Evolutionary conservation across 2,329 filamentous ascomycete genomes (phyloP).

Genomic region (Alternaria alternata): DNA sequence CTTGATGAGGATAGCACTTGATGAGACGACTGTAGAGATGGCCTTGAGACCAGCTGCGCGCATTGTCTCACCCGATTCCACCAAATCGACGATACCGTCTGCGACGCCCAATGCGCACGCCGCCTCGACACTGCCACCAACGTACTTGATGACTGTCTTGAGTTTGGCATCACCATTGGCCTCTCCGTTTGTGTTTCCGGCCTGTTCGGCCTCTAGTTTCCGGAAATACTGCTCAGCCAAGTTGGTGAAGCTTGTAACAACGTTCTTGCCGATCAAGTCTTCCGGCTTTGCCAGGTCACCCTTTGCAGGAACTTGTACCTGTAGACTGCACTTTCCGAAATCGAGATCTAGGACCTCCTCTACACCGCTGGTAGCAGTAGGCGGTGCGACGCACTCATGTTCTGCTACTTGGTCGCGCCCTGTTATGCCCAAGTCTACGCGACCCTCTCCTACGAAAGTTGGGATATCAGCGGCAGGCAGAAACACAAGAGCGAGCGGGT

Average conservation of each 20-base stretch:
- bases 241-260: slow-evolving; percentile 94
- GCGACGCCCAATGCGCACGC: slow-evolving; percentile 95
- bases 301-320: slow-evolving; percentile 95
- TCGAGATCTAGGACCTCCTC: slow-evolving; percentile 89
- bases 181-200: slow-evolving; percentile 46
- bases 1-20: slow-evolving; percentile 89
- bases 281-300: slow-evolving; percentile 73
- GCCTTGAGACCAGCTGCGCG: slow-evolving; percentile 91
- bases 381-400: slow-evolving; percentile 73
- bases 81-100: slow-evolving; percentile 96
- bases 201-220: slow-evolving; percentile 68
- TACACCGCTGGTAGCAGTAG: slow-evolving; percentile 62
- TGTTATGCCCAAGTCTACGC: slow-evolving; percentile 93
- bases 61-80: slow-evolving; percentile 99
- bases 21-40: slow-evolving; percentile 91
- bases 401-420: slow-evolving; percentile 92
- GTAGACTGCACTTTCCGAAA: slow-evolving; percentile 90
- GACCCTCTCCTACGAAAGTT: slow-evolving; percentile 94
- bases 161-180: slow-evolving; percentile 63
- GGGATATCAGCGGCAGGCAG: slow-evolving; percentile 97
- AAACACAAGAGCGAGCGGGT: slow-evolving; percentile 94
- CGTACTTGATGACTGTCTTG: slow-evolving; percentile 88
- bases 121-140: slow-evolving; percentile 96
- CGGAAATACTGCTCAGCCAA: slow-evolving; percentile 86
- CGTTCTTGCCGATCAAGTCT: slow-evolving; percentile 88